Evolutionary conservation across 768 basidiomycete species (phyloP).

Genomic region (Naganishia friedmannii): DNA sequence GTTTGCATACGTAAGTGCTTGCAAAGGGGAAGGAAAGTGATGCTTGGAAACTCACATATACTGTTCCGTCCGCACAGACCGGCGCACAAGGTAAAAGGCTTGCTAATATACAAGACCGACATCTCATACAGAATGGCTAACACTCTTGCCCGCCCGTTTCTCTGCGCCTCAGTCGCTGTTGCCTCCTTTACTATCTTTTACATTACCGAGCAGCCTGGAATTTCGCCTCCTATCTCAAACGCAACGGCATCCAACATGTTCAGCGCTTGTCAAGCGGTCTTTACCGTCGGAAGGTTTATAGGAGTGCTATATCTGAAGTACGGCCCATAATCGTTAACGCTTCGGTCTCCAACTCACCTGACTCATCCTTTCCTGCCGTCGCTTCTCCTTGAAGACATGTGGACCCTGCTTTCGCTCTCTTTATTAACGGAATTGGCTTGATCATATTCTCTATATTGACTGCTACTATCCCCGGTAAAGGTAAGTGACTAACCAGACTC

Average conservation of each 20-base stretch:
- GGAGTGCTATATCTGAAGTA: conserved; percentile 34
- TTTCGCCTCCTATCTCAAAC: conserved; percentile 28
- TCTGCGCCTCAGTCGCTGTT: conserved; percentile 33
- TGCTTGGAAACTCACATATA: too few relatives aligned
- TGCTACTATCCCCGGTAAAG: conserved; percentile 35
- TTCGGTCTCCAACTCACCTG: neutral
- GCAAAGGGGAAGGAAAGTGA: neutral
- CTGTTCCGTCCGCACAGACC: neutral
- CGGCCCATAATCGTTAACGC: neutral
- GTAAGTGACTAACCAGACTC: conserved; percentile 1
- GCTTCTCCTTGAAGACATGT: conserved; percentile 15
- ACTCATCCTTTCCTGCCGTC: neutral
- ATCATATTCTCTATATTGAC: conserved; percentile 41
- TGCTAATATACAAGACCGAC: neutral
- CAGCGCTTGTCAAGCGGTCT: conserved; percentile 34
- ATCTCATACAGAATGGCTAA: neutral
- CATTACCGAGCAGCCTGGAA: conserved; percentile 36
- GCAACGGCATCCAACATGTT: conserved; percentile 40
- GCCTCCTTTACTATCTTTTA: conserved; percentile 44
- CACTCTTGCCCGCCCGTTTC: neutral
- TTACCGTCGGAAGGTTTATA: conserved; percentile 43
- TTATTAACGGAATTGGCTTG: conserved; percentile 37
- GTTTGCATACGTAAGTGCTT: conserved; percentile 28
- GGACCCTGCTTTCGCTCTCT: conserved; percentile 36
- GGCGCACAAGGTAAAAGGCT: conserved; percentile 9